Percentiles rank a stretch among this genome's conserved stretches.
These are phyloP conservation scores for Scedosporium aurantiacum DNA, from an alignment of 2,329 filamentous ascomycete genomes.

Conservation along the genomic window DNA sequence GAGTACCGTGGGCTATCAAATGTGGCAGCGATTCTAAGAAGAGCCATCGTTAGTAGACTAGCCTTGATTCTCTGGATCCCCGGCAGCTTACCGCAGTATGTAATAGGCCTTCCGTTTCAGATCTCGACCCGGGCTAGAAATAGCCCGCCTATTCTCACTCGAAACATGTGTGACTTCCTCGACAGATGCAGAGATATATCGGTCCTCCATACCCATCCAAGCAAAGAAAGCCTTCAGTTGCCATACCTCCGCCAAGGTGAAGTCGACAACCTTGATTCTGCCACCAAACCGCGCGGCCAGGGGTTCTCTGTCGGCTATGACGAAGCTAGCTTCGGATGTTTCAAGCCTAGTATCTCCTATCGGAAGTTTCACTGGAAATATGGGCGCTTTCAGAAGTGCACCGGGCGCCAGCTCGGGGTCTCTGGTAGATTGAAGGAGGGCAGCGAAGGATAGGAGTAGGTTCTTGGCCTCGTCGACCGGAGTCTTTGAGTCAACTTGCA, in stretches of 20 bases:
- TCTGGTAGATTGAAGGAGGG: too few species aligned
- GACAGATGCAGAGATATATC: neutral
- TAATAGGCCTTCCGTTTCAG: neutral
- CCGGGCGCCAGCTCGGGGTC: too few species aligned
- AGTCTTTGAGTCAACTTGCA: neutral
- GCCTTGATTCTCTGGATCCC: too few species aligned
- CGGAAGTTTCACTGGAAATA: neutral
- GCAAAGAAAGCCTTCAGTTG: neutral
- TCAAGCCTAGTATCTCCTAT: neutral
- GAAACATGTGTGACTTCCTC: neutral
- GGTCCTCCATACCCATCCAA: neutral
- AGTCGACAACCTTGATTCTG: neutral
- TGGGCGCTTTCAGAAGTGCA: neutral
- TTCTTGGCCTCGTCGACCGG: too few species aligned
- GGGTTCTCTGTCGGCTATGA: neutral
- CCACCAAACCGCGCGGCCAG: neutral
- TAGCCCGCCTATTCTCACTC: neutral
- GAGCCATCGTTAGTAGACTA: too few species aligned
- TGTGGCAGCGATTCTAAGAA: neutral
- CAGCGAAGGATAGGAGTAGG: too few species aligned
- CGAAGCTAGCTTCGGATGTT: neutral
- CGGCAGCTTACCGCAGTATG: neutral
- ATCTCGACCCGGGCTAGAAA: neutral
- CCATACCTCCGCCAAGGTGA: neutral
- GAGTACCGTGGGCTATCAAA: neutral